Percentiles rank a stretch among this genome's conserved stretches.
These are phyloP conservation scores for Hymenoscyphus fructigenus DNA, from an alignment of 2,329 filamentous ascomycete species.

Conservation along the genomic window DNA sequence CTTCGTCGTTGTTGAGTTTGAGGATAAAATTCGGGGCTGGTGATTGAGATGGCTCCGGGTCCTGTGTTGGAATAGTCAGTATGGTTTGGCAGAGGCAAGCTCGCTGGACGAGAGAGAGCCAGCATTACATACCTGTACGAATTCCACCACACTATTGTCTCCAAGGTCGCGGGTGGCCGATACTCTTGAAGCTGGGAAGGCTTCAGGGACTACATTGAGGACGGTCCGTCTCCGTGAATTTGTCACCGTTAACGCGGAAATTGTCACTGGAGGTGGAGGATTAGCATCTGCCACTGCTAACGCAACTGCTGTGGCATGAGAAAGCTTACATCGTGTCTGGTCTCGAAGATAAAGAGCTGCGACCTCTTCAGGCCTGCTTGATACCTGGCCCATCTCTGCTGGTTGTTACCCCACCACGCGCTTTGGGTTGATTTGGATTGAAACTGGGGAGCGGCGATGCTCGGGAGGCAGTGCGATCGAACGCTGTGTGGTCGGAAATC, in stretches of 20 bases:
- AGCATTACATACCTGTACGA: slow-evolving; percentile 69
- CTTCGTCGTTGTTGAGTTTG: slow-evolving; percentile 86
- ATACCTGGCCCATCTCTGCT: slow-evolving; percentile 80
- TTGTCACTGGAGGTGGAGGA: slow-evolving; percentile 62
- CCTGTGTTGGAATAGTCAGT: slow-evolving; percentile 51
- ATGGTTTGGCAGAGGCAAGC: slow-evolving; percentile 8
- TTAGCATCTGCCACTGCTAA: slow-evolving; percentile 19
- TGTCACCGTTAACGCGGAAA: slow-evolving; percentile 79
- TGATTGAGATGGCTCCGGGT: slow-evolving; percentile 62
- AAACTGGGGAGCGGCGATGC: background rate
- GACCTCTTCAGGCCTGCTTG: slow-evolving; percentile 84
- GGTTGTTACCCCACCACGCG: slow-evolving; percentile 33
- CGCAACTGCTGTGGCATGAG: slow-evolving; percentile 11
- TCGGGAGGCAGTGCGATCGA: slow-evolving; percentile 27
- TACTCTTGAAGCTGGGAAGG: slow-evolving; percentile 80
- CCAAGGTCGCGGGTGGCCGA: slow-evolving; percentile 68
- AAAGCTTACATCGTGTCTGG: slow-evolving; percentile 78
- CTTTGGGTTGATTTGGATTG: background rate
- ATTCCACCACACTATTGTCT: slow-evolving; percentile 80
- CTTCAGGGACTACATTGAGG: slow-evolving; percentile 78
- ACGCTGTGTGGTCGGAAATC: slow-evolving; percentile 25
- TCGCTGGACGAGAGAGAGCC: background rate
- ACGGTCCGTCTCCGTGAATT: slow-evolving; percentile 77
- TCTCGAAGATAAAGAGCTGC: slow-evolving; percentile 81
- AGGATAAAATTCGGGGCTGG: slow-evolving; percentile 73